Evolutionary conservation across 805 yeast species (phyloP).

Genomic region (Tetrapisispora taiwanensis): DNA sequence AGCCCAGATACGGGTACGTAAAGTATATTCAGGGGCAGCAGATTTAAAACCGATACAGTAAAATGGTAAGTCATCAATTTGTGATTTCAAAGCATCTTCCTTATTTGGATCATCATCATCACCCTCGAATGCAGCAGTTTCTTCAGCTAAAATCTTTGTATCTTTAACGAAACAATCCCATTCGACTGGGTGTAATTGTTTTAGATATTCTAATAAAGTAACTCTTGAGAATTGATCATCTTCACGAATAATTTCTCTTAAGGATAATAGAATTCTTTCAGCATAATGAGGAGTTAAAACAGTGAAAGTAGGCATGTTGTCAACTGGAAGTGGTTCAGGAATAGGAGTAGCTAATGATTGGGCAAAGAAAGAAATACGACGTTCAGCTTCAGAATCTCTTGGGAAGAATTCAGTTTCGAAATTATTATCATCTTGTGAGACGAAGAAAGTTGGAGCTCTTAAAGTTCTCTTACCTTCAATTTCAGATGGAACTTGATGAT

Average conservation of each 20-base stretch:
- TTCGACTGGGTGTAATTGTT: conserved; percentile 91
- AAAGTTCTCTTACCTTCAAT: conserved; percentile 96
- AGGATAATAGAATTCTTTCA: conserved; percentile 86
- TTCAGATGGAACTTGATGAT: conserved; percentile 98
- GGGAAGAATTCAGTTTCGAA: conserved; percentile 97
- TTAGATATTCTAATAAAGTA: conserved; percentile 84
- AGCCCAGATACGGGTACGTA: conserved; percentile 98
- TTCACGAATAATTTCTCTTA: conserved; percentile 92
- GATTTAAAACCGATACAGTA: conserved; percentile 95
- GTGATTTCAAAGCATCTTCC: conserved; percentile 64
- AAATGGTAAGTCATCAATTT: conserved; percentile 87
- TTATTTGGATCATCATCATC: conserved; percentile 38
- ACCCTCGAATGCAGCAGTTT: conserved; percentile 66
- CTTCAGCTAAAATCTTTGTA: conserved; percentile 90
- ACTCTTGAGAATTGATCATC: conserved; percentile 95
- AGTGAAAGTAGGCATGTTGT: conserved; percentile 98
- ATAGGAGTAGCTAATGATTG: conserved; percentile 97
- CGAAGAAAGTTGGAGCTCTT: conserved; percentile 98
- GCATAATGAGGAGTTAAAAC: conserved; percentile 93
- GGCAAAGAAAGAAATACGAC: conserved; percentile 98
- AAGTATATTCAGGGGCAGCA: conserved; percentile 92
- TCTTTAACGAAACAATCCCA: conserved; percentile 98
- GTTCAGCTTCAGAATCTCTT: conserved; percentile 93
- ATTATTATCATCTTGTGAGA: conserved; percentile 90
- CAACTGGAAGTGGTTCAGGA: conserved; percentile 98